These are phyloP conservation scores for Fonsecaea pedrosoi DNA, from an alignment of 2,329 filamentous ascomycete genomes.

Conservation along the genomic window DNA sequence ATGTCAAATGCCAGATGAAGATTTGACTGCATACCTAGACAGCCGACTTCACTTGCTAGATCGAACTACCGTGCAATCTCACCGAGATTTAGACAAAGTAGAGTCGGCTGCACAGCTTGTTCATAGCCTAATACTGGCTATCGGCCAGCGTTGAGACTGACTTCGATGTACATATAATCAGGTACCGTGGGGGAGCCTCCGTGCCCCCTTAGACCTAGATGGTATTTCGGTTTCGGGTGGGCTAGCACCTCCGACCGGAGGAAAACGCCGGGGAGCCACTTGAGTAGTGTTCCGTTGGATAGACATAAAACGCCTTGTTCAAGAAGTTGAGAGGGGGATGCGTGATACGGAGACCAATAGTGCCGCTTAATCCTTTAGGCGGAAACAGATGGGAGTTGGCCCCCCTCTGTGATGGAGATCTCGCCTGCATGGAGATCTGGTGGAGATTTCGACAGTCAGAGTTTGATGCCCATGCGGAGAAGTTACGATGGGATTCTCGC, in stretches of 20 bases:
- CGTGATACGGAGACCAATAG: background rate
- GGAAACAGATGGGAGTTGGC: background rate
- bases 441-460: background rate
- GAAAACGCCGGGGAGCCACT: background rate
- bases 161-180: too few species aligned
- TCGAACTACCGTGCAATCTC: background rate
- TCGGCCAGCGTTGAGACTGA: background rate
- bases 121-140: background rate
- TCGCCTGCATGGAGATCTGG: constrained; percentile 17
- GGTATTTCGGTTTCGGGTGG: background rate
- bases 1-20: background rate
- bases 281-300: background rate
- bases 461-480: constrained; percentile 12
- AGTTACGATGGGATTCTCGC: constrained; percentile 8
- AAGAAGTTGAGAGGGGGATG: background rate
- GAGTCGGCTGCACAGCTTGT: background rate
- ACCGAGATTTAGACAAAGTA: background rate
- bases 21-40: background rate
- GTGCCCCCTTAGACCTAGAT: too few species aligned
- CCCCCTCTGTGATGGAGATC: constrained; percentile 7
- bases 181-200: too few species aligned
- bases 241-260: background rate
- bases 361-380: background rate
- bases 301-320: background rate
- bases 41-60: background rate